phyloP scores from a whole-genome alignment of 2,329 filamentous ascomycete genomes.

The Alternaria sp. region DNA sequence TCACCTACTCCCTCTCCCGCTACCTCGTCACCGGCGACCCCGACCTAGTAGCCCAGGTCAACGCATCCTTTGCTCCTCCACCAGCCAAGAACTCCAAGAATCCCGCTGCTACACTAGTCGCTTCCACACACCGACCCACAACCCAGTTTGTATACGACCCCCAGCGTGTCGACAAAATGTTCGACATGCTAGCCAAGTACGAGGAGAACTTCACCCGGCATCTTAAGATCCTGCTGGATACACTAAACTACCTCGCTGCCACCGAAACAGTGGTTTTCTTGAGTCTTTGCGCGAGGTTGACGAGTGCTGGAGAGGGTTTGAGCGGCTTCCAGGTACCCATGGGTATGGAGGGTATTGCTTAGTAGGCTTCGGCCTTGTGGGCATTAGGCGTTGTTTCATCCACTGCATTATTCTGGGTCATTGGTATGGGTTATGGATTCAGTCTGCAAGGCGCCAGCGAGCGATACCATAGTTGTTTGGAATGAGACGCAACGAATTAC shows the following conservation, averaged over 20 bases:
- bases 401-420: not conserved
- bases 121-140: conserved; percentile 23
- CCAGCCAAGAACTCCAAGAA: conserved; percentile 13
- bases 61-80: conserved; percentile 58
- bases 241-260: conserved; percentile 94
- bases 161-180: conserved; percentile 73
- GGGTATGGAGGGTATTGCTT: conserved; percentile 30
- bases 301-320: conserved; percentile 76
- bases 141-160: conserved; percentile 61
- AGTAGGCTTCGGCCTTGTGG: not conserved
- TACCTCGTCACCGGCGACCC: conserved; percentile 85
- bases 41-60: conserved; percentile 68
- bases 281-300: conserved; percentile 82
- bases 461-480: conserved; percentile 16
- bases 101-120: conserved; percentile 12
- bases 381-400: not conserved
- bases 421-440: not conserved
- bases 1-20: conserved; percentile 83
- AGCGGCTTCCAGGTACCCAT: conserved; percentile 32
- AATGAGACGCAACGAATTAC: conserved; percentile 7
- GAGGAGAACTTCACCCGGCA: conserved; percentile 92
- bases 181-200: conserved; percentile 88
- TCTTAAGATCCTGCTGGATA: conserved; percentile 91
- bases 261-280: conserved; percentile 95
- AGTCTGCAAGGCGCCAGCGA: conserved; percentile 8